Evolutionary conservation across 257 asterid genomes (phyloP).

Genomic region (Ajuga chamaepitys): DNA sequence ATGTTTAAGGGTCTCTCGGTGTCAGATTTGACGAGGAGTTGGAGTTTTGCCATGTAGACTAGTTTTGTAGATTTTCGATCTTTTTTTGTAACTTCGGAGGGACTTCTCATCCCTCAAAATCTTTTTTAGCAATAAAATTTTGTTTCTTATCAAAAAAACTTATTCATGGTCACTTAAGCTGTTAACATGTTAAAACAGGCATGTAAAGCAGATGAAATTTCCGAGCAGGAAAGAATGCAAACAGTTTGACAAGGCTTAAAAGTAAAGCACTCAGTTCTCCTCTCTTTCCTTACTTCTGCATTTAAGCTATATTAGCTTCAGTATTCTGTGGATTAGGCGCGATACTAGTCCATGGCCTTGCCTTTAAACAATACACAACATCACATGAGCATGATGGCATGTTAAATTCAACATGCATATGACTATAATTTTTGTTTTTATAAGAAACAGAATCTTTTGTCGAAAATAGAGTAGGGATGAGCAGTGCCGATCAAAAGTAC

Average conservation of each 20-base stretch:
- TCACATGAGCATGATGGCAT: background rate
- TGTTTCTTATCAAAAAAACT: too few species aligned
- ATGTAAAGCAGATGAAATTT: background rate
- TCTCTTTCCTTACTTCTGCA: background rate
- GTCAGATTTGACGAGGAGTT: too few species aligned
- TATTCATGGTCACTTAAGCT: background rate
- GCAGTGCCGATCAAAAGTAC: too few species aligned
- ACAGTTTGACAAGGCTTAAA: background rate
- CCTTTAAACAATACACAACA: conserved; percentile 1
- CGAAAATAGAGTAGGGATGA: too few species aligned
- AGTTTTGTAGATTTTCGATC: too few species aligned
- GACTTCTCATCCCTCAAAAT: too few species aligned
- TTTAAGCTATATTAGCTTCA: conserved; percentile 6
- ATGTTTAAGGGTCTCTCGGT: too few species aligned
- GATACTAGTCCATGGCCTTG: conserved; percentile 4
- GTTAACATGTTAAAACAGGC: background rate
- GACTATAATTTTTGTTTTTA: too few species aligned
- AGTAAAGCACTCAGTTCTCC: background rate
- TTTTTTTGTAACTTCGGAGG: too few species aligned
- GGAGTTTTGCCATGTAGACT: too few species aligned
- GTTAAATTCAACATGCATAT: conserved; percentile 3
- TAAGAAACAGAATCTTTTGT: too few species aligned
- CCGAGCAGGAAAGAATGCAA: background rate
- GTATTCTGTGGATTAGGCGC: background rate
- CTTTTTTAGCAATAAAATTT: too few species aligned